phyloP scores from a whole-genome alignment of 345 rosid species.

The Citrus glauca region DNA sequence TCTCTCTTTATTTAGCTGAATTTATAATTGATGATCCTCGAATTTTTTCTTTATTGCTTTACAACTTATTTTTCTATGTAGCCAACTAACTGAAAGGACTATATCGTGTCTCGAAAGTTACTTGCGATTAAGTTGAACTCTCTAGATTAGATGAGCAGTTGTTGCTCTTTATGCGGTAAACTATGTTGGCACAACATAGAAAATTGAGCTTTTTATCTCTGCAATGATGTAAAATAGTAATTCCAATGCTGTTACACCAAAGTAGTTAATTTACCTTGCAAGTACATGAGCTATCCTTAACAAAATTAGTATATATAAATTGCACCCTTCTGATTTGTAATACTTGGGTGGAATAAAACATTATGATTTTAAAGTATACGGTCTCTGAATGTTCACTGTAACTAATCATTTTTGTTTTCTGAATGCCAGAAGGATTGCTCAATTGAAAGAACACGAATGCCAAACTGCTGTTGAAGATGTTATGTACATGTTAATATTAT shows the following conservation, averaged over 20 bases:
- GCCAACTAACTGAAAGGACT: not conserved
- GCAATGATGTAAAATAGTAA: not conserved
- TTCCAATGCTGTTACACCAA: not conserved
- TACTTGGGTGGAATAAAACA: not conserved
- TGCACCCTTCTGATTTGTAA: not conserved
- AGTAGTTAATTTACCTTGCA: conserved; percentile 10
- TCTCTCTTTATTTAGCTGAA: not conserved
- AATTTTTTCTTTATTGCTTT: not conserved
- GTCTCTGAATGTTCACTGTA: not conserved
- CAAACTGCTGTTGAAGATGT: conserved; percentile 78
- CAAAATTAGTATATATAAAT: not conserved
- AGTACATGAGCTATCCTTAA: not conserved
- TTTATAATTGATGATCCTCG: not conserved
- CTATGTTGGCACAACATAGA: not conserved
- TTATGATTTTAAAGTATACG: not conserved
- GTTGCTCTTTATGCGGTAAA: not conserved
- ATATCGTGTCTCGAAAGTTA: not conserved
- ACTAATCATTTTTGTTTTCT: not conserved
- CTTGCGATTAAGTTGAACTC: not conserved
- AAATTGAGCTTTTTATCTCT: not conserved
- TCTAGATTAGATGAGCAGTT: not conserved
- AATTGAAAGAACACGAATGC: conserved; percentile 60
- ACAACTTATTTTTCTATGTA: not conserved
- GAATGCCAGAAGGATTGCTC: conserved; percentile 70
- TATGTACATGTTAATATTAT: conserved; percentile 78